Evolutionary conservation across 1,284 basidiomycete species (phyloP).

Genomic region (Cutaneotrichosporon cavernicola): DNA sequence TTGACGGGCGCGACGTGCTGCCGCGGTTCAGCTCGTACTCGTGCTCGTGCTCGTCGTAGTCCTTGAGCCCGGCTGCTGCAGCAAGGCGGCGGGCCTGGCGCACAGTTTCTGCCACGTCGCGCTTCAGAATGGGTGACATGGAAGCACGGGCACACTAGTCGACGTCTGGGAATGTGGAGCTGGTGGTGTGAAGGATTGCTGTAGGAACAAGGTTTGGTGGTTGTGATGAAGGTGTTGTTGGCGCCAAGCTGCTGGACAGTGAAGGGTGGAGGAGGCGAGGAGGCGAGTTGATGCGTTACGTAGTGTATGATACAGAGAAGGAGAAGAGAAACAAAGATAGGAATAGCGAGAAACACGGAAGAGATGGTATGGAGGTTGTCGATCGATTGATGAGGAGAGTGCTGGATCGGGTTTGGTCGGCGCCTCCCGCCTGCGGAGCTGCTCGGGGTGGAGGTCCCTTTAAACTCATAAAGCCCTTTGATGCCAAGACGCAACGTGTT

Average conservation of each 20-base stretch:
- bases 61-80: constrained; percentile 26
- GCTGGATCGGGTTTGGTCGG: background rate
- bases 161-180: background rate
- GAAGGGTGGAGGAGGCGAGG: too few species aligned
- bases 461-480: too few species aligned
- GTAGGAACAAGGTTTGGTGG: background rate
- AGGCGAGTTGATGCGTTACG: too few species aligned
- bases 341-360: background rate
- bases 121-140: constrained; percentile 51
- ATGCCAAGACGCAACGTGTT: too few species aligned
- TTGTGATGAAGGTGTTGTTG: too few species aligned
- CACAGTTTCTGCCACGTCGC: constrained; percentile 46
- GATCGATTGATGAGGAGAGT: background rate
- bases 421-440: background rate
- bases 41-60: constrained; percentile 26
- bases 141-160: background rate
- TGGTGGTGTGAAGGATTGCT: background rate
- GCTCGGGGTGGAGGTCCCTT: too few species aligned
- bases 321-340: background rate
- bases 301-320: background rate
- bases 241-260: too few species aligned
- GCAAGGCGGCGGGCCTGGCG: constrained; percentile 48
- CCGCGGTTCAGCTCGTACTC: constrained; percentile 27
- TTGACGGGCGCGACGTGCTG: constrained; percentile 4
- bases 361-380: too few species aligned